Evolutionary conservation across 169 alveolate genomes (phyloP).

Genomic region (Plasmodium gonderi): DNA sequence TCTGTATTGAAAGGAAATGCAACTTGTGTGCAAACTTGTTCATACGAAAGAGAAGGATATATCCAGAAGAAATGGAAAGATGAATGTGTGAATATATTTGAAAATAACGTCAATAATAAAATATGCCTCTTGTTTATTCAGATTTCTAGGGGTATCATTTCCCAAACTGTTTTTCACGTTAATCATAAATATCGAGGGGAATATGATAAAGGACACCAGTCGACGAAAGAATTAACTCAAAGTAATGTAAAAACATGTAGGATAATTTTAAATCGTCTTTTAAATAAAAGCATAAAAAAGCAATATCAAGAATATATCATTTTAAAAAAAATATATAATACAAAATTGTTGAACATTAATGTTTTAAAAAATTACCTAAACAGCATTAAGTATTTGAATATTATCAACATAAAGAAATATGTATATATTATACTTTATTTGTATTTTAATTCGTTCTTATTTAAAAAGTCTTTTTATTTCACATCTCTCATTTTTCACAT

Average conservation of each 20-base stretch:
- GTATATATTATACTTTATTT: slow-evolving; percentile 43
- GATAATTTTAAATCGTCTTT: neutral
- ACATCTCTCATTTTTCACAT: slow-evolving; percentile 47
- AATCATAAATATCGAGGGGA: no score
- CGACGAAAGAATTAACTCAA: neutral
- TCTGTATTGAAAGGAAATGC: no score
- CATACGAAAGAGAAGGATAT: neutral
- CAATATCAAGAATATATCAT: slow-evolving; percentile 32
- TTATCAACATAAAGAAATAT: slow-evolving; percentile 67
- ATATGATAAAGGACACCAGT: neutral
- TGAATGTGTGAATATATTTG: neutral
- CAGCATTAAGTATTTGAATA: slow-evolving; percentile 48
- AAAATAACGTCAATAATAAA: slow-evolving; percentile 19
- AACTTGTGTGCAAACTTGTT: no score
- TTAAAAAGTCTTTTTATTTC: slow-evolving; percentile 64
- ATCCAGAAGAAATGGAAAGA: neutral
- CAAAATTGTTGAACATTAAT: slow-evolving; percentile 39
- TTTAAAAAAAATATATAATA: slow-evolving; percentile 30
- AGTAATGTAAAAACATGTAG: slow-evolving; percentile 26
- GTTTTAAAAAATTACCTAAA: slow-evolving; percentile 58
- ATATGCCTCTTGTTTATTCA: slow-evolving; percentile 47
- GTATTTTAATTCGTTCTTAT: slow-evolving; percentile 29
- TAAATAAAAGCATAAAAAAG: slow-evolving; percentile 15
- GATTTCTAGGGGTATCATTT: slow-evolving; percentile 27
- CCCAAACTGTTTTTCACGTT: slow-evolving; percentile 37